Base-by-base conservation (phyloP, 2,329 filamentous ascomycete species). In the Alternaria incomplexa region DNA sequence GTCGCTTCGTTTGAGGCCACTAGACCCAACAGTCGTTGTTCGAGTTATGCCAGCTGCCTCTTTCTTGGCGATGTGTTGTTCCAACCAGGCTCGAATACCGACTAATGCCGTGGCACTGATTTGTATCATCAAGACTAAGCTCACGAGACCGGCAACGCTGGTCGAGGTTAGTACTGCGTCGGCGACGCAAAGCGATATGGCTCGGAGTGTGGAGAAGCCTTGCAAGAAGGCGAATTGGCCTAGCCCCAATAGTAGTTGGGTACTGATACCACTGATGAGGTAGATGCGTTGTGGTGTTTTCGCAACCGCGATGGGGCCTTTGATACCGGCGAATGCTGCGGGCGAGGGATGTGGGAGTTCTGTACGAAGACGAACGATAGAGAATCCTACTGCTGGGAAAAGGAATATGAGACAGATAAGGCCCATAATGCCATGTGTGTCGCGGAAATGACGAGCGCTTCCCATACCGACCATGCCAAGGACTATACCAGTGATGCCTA, bases 401-500 rank as follows among this genome's bases (percentile, higher is more conserved):
- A 72, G 36, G 13, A 76, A 25, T 11, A 76, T 54, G 5, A 73
- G 53, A 15, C 63, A 61, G 3, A 75, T 9, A 4, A 77, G 68
- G 15, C 74, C 74, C 13, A 75, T 60, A 1, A 77, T 62, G 4
- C 71, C 68, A 59, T 77, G 74, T 1, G 56, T n/a, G 13, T 69
- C 65, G 3, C 60, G 62, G 53, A 77, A 74, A 61, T 77, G 74
- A 15, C 54, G 30, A 2, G 71, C 65, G 23, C 64, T 71, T 3
- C 74, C 73, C 64, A 73, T 74, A 2, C 71, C 74, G 5, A 68
- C 65, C 7, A 77, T 70, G 5, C 74, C 74, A 6, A 75, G 52
- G 8, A 69, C 43, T 22, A 74, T 68, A 1, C 73, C 74, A 17
- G 57, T 11, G 1, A 73, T 11, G n/a, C 64, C 61, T 2, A 67